These are phyloP conservation scores for Calamus simplicifolius DNA, from an alignment of 176 grass and related monocot species.

Conservation along the genomic window DNA sequence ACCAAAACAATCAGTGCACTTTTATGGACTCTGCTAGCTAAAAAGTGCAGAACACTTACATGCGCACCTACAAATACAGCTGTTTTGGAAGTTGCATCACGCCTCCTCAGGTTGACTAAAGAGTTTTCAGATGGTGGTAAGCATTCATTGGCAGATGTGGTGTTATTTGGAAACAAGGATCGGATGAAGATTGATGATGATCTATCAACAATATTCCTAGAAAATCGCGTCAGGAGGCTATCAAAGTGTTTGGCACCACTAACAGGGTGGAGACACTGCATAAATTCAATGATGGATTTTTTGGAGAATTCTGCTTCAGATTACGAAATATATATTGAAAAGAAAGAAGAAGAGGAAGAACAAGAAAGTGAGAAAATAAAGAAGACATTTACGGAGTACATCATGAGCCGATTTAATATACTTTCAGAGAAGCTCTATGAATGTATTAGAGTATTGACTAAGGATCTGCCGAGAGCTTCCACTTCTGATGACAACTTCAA, in stretches of 20 bases:
- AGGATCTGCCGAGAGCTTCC: conserved; percentile 42
- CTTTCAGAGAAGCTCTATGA: conserved; percentile 20
- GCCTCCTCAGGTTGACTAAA: conserved; percentile 28
- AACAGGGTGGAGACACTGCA: conserved; percentile 50
- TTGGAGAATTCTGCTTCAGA: conserved; percentile 39
- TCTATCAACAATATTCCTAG: conserved; percentile 56
- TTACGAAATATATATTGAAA: conserved; percentile 30
- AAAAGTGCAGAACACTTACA: conserved; percentile 35
- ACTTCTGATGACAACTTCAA: conserved; percentile 35
- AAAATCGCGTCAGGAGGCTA: conserved; percentile 40
- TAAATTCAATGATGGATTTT: conserved; percentile 40
- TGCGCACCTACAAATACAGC: conserved; percentile 84
- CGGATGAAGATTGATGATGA: conserved; percentile 31
- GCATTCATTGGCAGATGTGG: conserved; percentile 43
- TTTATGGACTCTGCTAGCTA: conserved; percentile 30
- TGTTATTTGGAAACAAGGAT: conserved; percentile 54
- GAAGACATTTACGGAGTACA: conserved; percentile 16
- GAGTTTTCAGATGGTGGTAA: conserved; percentile 19
- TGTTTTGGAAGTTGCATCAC: conserved; percentile 41
- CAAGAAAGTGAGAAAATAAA: conserved; percentile 23
- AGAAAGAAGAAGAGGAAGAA: conserved; percentile 13
- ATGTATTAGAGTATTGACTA: conserved; percentile 51
- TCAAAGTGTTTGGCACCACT: conserved; percentile 36
- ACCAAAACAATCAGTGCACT: conserved; percentile 60
- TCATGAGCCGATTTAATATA: background rate